Base-by-base conservation (phyloP, 352 stramenopile genomes). In the Globisporangium spinosum region DNA sequence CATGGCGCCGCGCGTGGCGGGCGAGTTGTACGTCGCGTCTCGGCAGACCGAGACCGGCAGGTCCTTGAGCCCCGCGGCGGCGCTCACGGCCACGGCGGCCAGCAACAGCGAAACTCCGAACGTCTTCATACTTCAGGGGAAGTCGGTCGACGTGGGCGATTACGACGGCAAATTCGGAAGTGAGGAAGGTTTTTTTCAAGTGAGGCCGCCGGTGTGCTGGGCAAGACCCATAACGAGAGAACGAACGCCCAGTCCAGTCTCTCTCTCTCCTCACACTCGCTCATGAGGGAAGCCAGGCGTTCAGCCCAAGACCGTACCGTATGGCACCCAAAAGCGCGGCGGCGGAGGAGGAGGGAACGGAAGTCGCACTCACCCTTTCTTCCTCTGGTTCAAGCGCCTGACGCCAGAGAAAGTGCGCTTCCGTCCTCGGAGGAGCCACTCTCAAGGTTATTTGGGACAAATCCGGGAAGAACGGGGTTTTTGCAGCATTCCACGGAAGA, bases 21-120 rank as follows among this genome's bases (percentile, higher is more conserved):
- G 62, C 32, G 82, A 69, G 15, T 71, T 62, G 61, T 89, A 90
- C 7, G 79, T 89, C 4, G 79, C 82, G 51, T 90, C 82, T 2
- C 53, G 15, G 62, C 62, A 68, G 29, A 68, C 70, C 0, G 73
- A 67, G 9, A 40, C 67, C 68, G 71, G 49, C 57, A 78, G 64
- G 45, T 80, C 71, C 25, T 77, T 68, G 32, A 77, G 74, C 0
- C 38, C 74, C 5, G 66, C 22, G 8, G 49, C 74, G 45, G 71
- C 64, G 40, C 69, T 69, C 17, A 80, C 60, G 57, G 71, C 74
- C 56, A 78, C 64, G 25, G 71, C 71, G 38, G 55, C 74, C 64
- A 70, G 72, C 64, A 80, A 60, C 56, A 80, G 69, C 34, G 68
- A 59, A 32, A 67, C 49, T 29, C 40, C 63, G 47, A 80, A 80